These are phyloP conservation scores for Pestalotiopsis sp. DNA, from an alignment of 2,329 filamentous ascomycete genomes.

Conservation along the genomic window DNA sequence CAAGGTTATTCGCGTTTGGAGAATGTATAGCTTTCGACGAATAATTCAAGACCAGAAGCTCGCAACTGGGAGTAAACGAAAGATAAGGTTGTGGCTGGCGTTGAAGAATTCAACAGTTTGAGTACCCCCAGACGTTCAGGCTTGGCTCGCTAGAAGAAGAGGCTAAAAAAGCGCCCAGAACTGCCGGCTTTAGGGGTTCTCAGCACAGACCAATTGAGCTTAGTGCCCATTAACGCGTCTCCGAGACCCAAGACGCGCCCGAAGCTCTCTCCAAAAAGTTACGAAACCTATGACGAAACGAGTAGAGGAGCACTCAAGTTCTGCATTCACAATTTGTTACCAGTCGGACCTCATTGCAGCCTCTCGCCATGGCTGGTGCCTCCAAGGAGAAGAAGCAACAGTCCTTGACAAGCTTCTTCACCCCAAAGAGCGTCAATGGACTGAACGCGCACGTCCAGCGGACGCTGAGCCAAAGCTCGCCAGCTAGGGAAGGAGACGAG, in stretches of 20 bases:
- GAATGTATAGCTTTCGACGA: too few species aligned
- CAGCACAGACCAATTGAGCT: background rate
- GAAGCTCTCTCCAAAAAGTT: constrained; percentile 1
- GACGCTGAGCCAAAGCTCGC: constrained; percentile 25
- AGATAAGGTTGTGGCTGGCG: too few species aligned
- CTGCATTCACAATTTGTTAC: background rate
- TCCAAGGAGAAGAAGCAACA: constrained; percentile 69
- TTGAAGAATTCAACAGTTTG: too few species aligned
- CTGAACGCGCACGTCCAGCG: constrained; percentile 39
- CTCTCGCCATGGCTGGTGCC: constrained; percentile 37
- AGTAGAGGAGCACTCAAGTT: background rate
- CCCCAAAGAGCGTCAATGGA: constrained; percentile 59
- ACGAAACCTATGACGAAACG: background rate
- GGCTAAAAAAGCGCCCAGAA: background rate
- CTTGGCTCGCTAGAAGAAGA: background rate
- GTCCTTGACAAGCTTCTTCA: constrained; percentile 86
- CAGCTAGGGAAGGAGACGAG: background rate
- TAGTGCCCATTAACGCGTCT: constrained; percentile 9
- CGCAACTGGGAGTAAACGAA: too few species aligned
- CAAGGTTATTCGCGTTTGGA: background rate
- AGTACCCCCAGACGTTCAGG: background rate
- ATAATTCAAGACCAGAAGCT: too few species aligned
- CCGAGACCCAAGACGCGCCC: background rate
- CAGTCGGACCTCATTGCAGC: background rate
- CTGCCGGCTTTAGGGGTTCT: background rate